Evolutionary conservation across 306 rosid genomes (phyloP).

Genomic region (Heteromeles arbutifolia): DNA sequence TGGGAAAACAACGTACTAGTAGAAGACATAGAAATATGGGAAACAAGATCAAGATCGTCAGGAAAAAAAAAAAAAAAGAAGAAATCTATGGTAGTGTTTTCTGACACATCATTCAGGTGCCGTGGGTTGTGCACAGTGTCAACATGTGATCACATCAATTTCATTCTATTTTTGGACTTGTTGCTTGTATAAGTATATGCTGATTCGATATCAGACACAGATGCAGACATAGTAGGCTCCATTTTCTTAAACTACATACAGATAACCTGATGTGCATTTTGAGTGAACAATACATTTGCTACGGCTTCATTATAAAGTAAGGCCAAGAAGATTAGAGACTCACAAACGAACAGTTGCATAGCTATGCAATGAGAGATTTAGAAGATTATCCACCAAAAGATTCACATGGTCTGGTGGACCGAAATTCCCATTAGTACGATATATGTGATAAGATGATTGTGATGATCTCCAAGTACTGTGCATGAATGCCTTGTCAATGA

Average conservation of each 20-base stretch:
- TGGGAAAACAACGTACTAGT: not conserved
- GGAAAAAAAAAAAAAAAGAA: not conserved
- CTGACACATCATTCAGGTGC: too few relatives aligned
- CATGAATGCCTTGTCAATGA: constrained; percentile 96
- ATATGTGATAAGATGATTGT: constrained; percentile 87
- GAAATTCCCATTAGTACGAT: constrained; percentile 61
- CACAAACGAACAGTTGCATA: constrained; percentile 94
- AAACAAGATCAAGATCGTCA: not conserved
- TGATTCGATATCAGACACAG: not conserved
- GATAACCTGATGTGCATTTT: not conserved
- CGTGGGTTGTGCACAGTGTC: not conserved
- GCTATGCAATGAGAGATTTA: constrained; percentile 71
- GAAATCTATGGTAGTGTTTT: not conserved
- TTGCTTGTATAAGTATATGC: not conserved
- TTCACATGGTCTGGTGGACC: constrained; percentile 73
- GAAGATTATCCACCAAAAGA: constrained; percentile 76
- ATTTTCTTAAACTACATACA: not conserved
- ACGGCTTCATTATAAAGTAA: constrained; percentile 4
- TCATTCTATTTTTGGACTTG: not conserved
- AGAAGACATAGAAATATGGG: not conserved
- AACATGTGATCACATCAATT: not conserved
- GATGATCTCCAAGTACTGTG: constrained; percentile 99
- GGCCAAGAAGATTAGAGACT: constrained; percentile 36
- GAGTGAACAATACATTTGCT: not conserved
- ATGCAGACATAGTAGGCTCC: not conserved